A percentile compares a stretch with the other conserved stretches of the same genome.
Evolutionary conservation across 192 early-diverging fungal species (phyloP).

Genomic region (Entomortierella chlamydospora): DNA sequence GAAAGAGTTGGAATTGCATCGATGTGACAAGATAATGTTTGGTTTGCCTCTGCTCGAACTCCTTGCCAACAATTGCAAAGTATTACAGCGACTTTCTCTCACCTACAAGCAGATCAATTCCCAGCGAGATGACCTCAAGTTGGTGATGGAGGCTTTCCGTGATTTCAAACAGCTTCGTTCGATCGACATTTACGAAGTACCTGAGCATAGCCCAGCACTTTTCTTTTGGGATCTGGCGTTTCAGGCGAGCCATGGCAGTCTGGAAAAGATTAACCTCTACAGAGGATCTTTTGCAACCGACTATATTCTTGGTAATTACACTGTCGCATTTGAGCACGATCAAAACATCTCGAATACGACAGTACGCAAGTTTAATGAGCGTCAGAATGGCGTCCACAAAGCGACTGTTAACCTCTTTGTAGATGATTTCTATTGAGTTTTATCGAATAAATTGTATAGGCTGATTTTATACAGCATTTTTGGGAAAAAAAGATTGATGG

Average conservation of each 20-base stretch:
- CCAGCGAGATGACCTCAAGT: conserved; percentile 41
- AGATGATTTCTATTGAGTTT: conserved; percentile 33
- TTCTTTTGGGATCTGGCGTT: conserved; percentile 54
- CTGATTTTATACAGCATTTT: no score
- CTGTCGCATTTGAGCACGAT: conserved; percentile 35
- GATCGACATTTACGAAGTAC: conserved; percentile 39
- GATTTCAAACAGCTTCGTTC: conserved; percentile 17
- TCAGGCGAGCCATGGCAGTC: conserved; percentile 24
- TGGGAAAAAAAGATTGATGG: no score
- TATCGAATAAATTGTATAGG: no score
- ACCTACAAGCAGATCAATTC: conserved; percentile 54
- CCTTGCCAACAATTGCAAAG: conserved; percentile 15
- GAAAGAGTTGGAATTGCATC: conserved; percentile 42
- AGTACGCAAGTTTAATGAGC: conserved; percentile 46
- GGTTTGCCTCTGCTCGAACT: conserved; percentile 31
- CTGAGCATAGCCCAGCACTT: conserved; percentile 46
- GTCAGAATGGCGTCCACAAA: conserved; percentile 29
- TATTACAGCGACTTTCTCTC: conserved; percentile 37
- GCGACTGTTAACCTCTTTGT: conserved; percentile 29
- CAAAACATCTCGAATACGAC: conserved; percentile 40
- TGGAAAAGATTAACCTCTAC: conserved; percentile 33
- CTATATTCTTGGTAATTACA: conserved; percentile 45
- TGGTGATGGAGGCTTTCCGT: conserved; percentile 54
- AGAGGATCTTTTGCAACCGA: conserved; percentile 36
- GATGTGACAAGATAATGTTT: conserved; percentile 43